Percentiles rank a stretch among this genome's conserved stretches.
phyloP scores from a whole-genome alignment of 2,329 filamentous ascomycete genomes.

The Stagonosporopsis vannaccii region DNA sequence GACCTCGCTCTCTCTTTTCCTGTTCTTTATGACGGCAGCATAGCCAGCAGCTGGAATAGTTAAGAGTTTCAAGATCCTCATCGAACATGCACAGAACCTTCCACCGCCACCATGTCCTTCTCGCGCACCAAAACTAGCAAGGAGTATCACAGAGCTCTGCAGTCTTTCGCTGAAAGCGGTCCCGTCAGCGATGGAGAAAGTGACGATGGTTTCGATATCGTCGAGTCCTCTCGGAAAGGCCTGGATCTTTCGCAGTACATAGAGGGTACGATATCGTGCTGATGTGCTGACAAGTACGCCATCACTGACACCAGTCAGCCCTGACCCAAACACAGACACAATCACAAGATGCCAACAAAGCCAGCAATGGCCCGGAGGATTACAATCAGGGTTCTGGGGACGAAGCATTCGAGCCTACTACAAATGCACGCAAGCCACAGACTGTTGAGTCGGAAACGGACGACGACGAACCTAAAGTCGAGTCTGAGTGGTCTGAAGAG shows the following conservation, averaged over 20 bases:
- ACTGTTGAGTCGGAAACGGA: conserved; percentile 15
- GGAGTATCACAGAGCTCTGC: conserved; percentile 27
- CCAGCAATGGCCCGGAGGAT: neutral
- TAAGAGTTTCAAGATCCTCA: neutral
- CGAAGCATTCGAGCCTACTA: neutral
- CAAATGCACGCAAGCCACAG: neutral
- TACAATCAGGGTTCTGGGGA: conserved; percentile 19
- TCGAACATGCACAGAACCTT: neutral
- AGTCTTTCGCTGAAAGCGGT: conserved; percentile 39
- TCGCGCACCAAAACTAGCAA: conserved; percentile 18
- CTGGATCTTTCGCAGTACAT: conserved; percentile 46
- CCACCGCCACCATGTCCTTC: conserved; percentile 25
- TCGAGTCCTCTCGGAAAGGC: conserved; percentile 42
- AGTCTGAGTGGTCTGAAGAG: conserved; percentile 60
- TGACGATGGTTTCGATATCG: conserved; percentile 53
- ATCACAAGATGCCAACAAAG: conserved; percentile 23
- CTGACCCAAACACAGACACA: conserved; percentile 39
- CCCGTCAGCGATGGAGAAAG: conserved; percentile 44
- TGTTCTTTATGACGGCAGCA: too few species aligned
- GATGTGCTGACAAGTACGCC: neutral
- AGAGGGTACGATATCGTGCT: conserved; percentile 26
- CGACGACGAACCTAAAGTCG: conserved; percentile 18
- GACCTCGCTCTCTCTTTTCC: neutral
- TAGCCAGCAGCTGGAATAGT: too few species aligned
- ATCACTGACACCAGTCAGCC: conserved; percentile 25